Evolutionary conservation across 2,329 filamentous ascomycete genomes (phyloP).

Genomic region (Aspergillus transmontanensis): DNA sequence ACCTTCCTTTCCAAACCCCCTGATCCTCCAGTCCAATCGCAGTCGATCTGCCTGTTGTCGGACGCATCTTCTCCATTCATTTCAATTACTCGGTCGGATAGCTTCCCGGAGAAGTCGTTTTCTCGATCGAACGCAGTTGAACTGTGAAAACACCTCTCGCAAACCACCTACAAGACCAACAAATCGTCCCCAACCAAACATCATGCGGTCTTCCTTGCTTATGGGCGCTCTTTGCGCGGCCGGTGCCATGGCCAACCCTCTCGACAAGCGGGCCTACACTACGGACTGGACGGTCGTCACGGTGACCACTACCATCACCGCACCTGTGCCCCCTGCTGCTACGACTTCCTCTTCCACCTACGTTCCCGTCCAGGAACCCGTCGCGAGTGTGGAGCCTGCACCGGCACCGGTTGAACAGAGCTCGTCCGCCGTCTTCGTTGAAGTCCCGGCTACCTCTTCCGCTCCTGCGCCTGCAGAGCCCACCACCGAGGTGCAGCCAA

Average conservation of each 20-base stretch:
- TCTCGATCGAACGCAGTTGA: slow-evolving; percentile 32
- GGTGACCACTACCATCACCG: slow-evolving; percentile 40
- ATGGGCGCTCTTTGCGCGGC: slow-evolving; percentile 40
- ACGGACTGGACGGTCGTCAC: slow-evolving; percentile 42
- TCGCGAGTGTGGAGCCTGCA: not conserved
- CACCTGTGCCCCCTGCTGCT: slow-evolving; percentile 10
- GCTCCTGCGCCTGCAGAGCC: slow-evolving; percentile 7
- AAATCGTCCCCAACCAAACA: slow-evolving; percentile 5
- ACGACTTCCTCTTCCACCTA: slow-evolving; percentile 15
- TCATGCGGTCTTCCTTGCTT: slow-evolving; percentile 39
- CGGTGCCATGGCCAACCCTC: slow-evolving; percentile 34
- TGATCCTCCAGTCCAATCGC: slow-evolving; percentile 19
- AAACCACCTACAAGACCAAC: slow-evolving; percentile 4
- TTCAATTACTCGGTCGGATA: slow-evolving; percentile 13
- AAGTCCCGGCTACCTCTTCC: slow-evolving; percentile 1
- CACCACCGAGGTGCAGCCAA: slow-evolving; percentile 1
- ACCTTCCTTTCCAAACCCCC: slow-evolving; percentile 1
- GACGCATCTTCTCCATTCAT: slow-evolving; percentile 9
- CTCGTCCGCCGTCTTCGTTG: not conserved
- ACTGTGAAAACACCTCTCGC: slow-evolving; percentile 28
- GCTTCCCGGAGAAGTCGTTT: slow-evolving; percentile 43
- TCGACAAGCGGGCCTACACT: slow-evolving; percentile 38
- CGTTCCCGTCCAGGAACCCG: slow-evolving; percentile 9
- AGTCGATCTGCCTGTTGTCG: slow-evolving; percentile 39
- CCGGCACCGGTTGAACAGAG: slow-evolving; percentile 1